Base-by-base conservation (phyloP, 257 asterid genomes). In the Fraxinus quadrangulata region DNA sequence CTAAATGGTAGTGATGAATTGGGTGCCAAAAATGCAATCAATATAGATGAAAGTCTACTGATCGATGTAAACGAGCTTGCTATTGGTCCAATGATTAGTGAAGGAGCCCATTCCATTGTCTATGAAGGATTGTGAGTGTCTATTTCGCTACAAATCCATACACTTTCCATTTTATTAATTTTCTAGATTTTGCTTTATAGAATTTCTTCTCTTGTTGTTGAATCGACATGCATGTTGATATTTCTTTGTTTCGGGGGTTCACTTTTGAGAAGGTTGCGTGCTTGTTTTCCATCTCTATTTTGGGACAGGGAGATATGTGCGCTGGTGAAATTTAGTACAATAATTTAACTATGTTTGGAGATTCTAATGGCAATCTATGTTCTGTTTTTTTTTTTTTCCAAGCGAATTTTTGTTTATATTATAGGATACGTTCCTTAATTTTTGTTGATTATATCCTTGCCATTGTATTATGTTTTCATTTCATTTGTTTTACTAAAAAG, bases 111-210 rank as follows among this genome's bases (percentile, higher is more conserved):
- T 47, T 86, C 96, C 14, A 67, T 78, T 34, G 94, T 90, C 31
- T 86, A 89, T 61, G 82, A 87, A 80, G 96, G 94, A 74, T 47
- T 72, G 96, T 90, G 77, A 87, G 93, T 83, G 33, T 16, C 42
- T 72, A 66, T 56, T 45, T 26, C 26, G 1, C 45, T 34, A 19
- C 19, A 9, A 9, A 17, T 39, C 36, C 69, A 5, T 30, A 59
- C 75, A 28, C 23, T 75, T 14, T 72, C 71, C 56, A 30, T 37
- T 74, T 67, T 72, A 19, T 34, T 45, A n/a, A 24, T 68, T 13
- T 65, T 72, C 59, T 82, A 21, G 37, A 54, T 39, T 49, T 72
- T 72, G 30, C 47, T 79, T 33, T 5, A 23, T 56, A n/a, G 13
- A 56, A 56, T 56, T 56, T 56, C 24, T 56, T 77, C 11, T 51